Evolutionary conservation across 352 stramenopile species (phyloP), one percentile per base, ranked within the genome.

Genomic region (Pythium rishiriense): DNA sequence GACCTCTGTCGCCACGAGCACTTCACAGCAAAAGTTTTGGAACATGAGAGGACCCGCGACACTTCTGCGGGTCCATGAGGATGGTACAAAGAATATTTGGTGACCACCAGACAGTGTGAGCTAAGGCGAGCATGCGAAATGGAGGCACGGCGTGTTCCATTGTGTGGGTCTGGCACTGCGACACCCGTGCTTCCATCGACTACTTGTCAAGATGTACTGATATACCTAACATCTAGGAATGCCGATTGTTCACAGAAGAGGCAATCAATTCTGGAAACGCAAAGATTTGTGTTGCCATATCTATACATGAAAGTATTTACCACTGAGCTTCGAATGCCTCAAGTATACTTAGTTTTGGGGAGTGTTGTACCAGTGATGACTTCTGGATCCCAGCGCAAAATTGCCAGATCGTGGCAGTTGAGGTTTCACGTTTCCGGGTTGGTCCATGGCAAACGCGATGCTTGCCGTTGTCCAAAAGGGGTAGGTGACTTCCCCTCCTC

Each of bases 381-480:
- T 43, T 2, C 37, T 43, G 14, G 37, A 43, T 43, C 37, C 11
- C 14, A 17, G 11, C 37, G n/a, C 15, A 43, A 43, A 43, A n/a
- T 43, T 43, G 37, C 37, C 37, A 43, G 37, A n/a, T 43, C 6
- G 37, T 43, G 37, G 37, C 37, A 21, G 37, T 43, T 43, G 37
- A 43, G 37, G 37, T 43, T 43, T 43, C 37, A 17, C n/a, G 37
- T 21, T 17, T 12, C n/a, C 9, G 2, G 37, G 37, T n/a, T 12
- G 37, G 37, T 21, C 14, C 37, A 17, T 43, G 37, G 37, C 37
- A 43, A 39, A 43, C 37, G 11, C 14, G 14, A 43, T 6, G n/a
- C 37, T 43, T 43, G 37, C 37, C 37, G 37, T 43, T 43, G 37
- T 43, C 37, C 37, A 43, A 43, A 43, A 43, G 37, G 37, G 37